A percentile compares a stretch with the other conserved stretches of the same genome.
phyloP scores from a whole-genome alignment of 345 rosid genomes.

The Eucalyptus erythrocorys region DNA sequence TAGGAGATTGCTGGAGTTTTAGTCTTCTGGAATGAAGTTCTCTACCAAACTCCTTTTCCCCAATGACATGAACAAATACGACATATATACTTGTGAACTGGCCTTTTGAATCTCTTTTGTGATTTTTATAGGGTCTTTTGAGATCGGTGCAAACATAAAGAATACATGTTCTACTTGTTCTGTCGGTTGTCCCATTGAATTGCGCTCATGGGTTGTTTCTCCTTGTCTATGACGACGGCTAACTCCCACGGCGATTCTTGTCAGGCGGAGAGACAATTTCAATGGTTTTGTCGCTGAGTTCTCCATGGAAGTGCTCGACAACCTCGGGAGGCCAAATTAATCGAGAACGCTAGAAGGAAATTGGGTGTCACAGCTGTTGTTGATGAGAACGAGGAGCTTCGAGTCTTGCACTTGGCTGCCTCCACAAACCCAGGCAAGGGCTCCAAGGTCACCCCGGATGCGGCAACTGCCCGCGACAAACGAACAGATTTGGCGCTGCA shows the following conservation, averaged over 20 bases:
- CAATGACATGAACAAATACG: neutral
- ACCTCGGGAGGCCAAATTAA: conserved; percentile 20
- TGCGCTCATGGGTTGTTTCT: neutral
- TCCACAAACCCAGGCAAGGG: neutral
- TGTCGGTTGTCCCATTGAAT: neutral
- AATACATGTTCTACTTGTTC: neutral
- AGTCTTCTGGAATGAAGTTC: neutral
- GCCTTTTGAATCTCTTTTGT: neutral
- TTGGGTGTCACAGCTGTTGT: neutral
- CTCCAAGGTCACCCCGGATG: neutral
- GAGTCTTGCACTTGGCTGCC: neutral
- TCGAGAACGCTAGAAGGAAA: conserved; percentile 40
- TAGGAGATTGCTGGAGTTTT: neutral
- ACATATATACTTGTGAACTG: neutral
- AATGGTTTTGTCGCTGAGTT: conserved; percentile 25
- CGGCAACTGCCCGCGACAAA: neutral
- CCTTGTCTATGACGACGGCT: neutral
- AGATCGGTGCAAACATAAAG: neutral
- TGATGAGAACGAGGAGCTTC: neutral
- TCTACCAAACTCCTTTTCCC: neutral
- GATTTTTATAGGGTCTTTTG: neutral
- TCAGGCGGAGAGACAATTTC: neutral
- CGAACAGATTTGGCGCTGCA: neutral
- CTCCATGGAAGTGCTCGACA: conserved; percentile 35
- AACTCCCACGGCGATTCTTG: neutral